Evolutionary conservation across 164 flowering plant species (phyloP).

Genomic region (Magnolia kwangsiensis): DNA sequence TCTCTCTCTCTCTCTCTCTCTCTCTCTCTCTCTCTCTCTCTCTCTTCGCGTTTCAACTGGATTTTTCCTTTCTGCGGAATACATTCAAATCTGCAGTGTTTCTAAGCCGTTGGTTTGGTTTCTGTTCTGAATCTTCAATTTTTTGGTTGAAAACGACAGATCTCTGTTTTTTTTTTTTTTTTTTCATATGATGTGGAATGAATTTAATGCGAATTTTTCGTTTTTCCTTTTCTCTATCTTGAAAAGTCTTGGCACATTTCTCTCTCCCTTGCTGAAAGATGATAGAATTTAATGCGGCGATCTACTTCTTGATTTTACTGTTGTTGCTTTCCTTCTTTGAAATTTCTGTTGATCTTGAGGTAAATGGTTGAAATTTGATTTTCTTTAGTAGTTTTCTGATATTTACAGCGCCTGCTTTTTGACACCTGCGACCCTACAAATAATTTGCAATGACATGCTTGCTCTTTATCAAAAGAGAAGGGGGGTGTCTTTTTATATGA

Average conservation of each 20-base stretch:
- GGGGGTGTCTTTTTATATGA: no score
- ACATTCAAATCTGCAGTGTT: not conserved
- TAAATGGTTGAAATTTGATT: not conserved
- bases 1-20: no score
- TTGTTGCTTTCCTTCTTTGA: not conserved
- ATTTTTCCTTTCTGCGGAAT: not conserved
- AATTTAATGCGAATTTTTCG: not conserved
- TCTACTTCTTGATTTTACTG: not conserved
- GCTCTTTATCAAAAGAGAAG: no score
- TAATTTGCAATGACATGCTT: no score
- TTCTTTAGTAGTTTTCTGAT: no score
- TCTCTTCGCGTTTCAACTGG: not conserved
- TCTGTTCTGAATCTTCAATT: not conserved
- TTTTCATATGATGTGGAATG: not conserved
- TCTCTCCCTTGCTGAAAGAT: no score
- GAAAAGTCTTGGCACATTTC: not conserved
- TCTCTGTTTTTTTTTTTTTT: not conserved
- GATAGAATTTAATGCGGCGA: no score
- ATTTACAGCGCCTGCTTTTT: no score
- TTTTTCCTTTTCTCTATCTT: not conserved
- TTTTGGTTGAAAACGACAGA: not conserved
- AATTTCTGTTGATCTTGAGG: not conserved
- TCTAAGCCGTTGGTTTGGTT: not conserved
- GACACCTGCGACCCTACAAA: no score
- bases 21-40: not conserved